Evolutionary conservation across 192 early-diverging fungal species (phyloP).

Genomic region (Backusella parvicylindrica): DNA sequence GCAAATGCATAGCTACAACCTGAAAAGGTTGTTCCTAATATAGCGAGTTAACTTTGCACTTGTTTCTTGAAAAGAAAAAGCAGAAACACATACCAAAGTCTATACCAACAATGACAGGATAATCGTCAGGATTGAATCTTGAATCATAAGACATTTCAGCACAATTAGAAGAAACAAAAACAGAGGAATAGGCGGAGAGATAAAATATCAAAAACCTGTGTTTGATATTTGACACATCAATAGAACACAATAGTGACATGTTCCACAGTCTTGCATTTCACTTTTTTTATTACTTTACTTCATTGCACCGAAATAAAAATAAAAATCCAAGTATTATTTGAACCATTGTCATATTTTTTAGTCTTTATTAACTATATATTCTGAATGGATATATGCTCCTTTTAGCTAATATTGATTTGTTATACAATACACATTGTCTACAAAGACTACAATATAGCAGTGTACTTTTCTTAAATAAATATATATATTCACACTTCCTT

Average conservation of each 20-base stretch:
- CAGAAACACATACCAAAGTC: not conserved
- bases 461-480: no score
- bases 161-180: not conserved
- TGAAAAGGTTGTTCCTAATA: conserved; percentile 38
- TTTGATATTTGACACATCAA: not conserved
- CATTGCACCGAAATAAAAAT: no score
- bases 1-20: conserved; percentile 43
- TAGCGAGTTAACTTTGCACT: not conserved
- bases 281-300: not conserved
- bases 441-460: no score
- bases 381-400: no score
- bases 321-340: not conserved
- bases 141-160: not conserved
- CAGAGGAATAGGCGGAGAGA: not conserved
- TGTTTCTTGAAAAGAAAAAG: not conserved
- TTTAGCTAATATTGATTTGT: no score
- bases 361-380: no score
- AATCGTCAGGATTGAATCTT: not conserved
- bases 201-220: not conserved
- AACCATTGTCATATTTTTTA: no score
- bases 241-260: not conserved
- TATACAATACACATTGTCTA: no score
- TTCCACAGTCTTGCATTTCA: not conserved
- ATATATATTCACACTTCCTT: no score
- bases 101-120: not conserved